Evolutionary conservation across 2,329 filamentous ascomycete species (phyloP), one percentile per base, ranked within the genome.

Genomic region (Atkinsonella hypoxylon): DNA sequence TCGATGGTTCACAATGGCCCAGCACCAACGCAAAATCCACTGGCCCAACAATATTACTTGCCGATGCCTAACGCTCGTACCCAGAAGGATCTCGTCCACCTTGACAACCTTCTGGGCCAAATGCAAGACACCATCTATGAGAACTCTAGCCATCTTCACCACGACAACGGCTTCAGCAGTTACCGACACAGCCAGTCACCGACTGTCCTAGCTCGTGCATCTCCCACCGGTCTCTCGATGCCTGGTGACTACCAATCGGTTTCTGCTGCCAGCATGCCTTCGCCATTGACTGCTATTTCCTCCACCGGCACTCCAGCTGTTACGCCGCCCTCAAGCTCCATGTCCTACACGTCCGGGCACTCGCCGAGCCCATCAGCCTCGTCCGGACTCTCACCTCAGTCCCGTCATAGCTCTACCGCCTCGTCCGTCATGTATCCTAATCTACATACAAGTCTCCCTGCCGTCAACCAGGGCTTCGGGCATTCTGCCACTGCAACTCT

Each of bases 41-140:
- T 70, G 47, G 66, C 67, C 10, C 87, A 90, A 62, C 95, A 96
- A 70, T 88, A 89, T 55, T 76, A 96, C 53, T 88, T 93, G 49
- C 82, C 89, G 10, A 89, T 95, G 74, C 82, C 83, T 45, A 94
- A 89, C 61, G 77, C 94, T 51, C 83, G 91, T 62, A 96, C 90
- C 46, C 95, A 97, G 77, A 89, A 82, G 65, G 93, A 98, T 65
- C 76, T 98, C 42, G 74, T 95, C 65, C 89, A 95, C 65, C 90
- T 97, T 62, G 93, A 97, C 66, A 86, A 89, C 63, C 87, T 97
- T 66, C 79, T 98, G 50, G 89, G 95, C 70, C 89, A 96, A 70
- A 91, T 97, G 76, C 90, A 96, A 70, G 83, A 85, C 56, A 96
- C 91, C 44, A 89, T 97, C 46, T 97, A 97, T 64, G 93, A 97